Conservation (phyloP, 345 rosid species). For the Syzygium oleosum region DNA sequence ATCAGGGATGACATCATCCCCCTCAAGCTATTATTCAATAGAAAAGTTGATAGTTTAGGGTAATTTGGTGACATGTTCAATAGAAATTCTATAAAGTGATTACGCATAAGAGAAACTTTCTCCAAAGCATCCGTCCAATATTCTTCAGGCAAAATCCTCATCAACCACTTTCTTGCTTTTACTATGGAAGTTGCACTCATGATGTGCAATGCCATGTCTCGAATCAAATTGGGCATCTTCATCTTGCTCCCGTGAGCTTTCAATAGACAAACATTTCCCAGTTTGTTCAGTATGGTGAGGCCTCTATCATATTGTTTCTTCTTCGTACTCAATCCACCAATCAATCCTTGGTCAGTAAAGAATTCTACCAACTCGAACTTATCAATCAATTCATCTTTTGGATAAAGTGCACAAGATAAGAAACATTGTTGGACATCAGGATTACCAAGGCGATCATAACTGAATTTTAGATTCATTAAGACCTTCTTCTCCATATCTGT, state of each 20-base stretch:
- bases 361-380: conserved; percentile 3
- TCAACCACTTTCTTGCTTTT: not conserved
- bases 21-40: not conserved
- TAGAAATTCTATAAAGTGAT: no score
- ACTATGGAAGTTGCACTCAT: not conserved
- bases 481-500: not conserved
- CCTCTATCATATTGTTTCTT: conserved; percentile 1
- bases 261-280: conserved; percentile 7
- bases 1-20: not conserved
- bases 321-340: not conserved
- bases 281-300: conserved; percentile 4
- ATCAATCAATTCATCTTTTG: not conserved
- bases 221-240: conserved; percentile 16
- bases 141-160: not conserved
- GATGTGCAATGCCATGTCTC: conserved; percentile 16
- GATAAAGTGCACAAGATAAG: conserved; percentile 15
- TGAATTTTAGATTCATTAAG: not conserved
- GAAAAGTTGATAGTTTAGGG: not conserved
- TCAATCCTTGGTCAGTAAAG: conserved; percentile 13
- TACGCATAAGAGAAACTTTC: no score
- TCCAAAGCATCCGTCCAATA: conserved; percentile 2
- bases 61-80: not conserved
- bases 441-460: conserved; percentile 8
- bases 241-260: not conserved
- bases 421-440: conserved; percentile 8